Base-by-base conservation (phyloP, 495 filamentous ascomycete species). In the Lasiosphaeris hirsuta region DNA sequence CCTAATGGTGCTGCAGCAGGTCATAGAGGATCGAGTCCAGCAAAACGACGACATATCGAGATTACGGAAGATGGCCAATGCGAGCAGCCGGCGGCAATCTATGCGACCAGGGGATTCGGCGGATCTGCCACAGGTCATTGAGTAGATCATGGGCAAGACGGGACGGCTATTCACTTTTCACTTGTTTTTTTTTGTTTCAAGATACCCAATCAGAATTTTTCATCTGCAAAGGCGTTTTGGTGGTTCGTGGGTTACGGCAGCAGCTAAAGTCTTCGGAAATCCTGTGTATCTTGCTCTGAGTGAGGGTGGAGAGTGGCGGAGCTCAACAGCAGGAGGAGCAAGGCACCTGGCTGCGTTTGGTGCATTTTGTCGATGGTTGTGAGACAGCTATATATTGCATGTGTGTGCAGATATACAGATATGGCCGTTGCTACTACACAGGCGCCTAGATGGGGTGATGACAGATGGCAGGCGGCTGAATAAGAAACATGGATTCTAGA, bases 61-160 rank as follows among this genome's bases (percentile, higher is more conserved):
- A 30, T 5, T 15, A 15, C 17, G 43, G 3, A 45, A 45, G 30
- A 23, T 5, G 43, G 18, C 4, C 43, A 45, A 23, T 19, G 37
- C 50, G 8, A 53, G 13, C 14, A 30, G 33, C 51, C 40, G 18
- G 41, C 15, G 15, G 35, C 45, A 42, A 45, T 38, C 18, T 18
- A 38, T 15, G 30, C 56, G 53, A 46, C 50, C 61, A 10, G 63
- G 63, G 4, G 56, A 62, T 57, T 65, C 63, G 44, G 59, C 59
- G 52, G 63, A 62, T 10, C 40, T 44, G 2, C 63, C 63, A 10
- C 47, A 56, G 1, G 35, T 59, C 18, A 62, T 65, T 19, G 59
- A 62, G 17, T 61, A 18, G 61, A 23, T 10, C 38, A 42, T 54
- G 35, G 33, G 23, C 18, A 23, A 30, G 40, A 54, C 49, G 38